Percentiles rank a stretch among this genome's conserved stretches.
phyloP scores from a whole-genome alignment of 2,329 filamentous ascomycete genomes.

The Colletotrichum liaoningense region DNA sequence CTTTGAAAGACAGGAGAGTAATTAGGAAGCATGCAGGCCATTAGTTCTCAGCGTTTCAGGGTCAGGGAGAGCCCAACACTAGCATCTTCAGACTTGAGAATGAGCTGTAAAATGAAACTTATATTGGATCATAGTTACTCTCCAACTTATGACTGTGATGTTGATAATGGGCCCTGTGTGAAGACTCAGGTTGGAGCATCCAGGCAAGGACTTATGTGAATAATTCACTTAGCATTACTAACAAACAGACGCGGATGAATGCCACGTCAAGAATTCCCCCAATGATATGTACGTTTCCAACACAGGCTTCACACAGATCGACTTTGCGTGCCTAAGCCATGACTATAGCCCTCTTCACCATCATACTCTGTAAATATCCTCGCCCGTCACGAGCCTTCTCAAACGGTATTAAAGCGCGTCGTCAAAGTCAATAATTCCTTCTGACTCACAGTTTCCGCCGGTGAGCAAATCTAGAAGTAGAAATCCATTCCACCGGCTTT shows the following conservation, averaged over 20 bases:
- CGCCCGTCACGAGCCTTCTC: too few relatives aligned
- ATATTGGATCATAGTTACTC: conserved; percentile 1
- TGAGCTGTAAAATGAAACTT: conserved; percentile 24
- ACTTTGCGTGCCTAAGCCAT: too few relatives aligned
- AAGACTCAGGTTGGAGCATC: not conserved
- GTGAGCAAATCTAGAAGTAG: not conserved
- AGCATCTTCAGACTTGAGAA: conserved; percentile 24
- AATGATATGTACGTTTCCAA: too few relatives aligned
- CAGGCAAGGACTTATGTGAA: conserved; percentile 8
- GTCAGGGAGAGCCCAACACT: conserved; percentile 12
- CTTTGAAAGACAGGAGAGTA: conserved; percentile 56
- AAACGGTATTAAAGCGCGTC: too few relatives aligned
- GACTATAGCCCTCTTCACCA: too few relatives aligned
- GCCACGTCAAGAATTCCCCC: too few relatives aligned
- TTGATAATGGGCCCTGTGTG: not conserved
- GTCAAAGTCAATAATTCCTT: not conserved
- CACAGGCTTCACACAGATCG: too few relatives aligned
- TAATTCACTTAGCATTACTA: not conserved
- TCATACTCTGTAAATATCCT: too few relatives aligned
- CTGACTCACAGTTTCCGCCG: not conserved
- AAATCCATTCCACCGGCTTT: not conserved
- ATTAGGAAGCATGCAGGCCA: conserved; percentile 20
- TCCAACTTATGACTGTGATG: not conserved
- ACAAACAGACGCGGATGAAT: too few relatives aligned
- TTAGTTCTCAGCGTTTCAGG: conserved; percentile 29